Base-by-base conservation (phyloP, 768 basidiomycete genomes). In the Cyclocybe aegerita region DNA sequence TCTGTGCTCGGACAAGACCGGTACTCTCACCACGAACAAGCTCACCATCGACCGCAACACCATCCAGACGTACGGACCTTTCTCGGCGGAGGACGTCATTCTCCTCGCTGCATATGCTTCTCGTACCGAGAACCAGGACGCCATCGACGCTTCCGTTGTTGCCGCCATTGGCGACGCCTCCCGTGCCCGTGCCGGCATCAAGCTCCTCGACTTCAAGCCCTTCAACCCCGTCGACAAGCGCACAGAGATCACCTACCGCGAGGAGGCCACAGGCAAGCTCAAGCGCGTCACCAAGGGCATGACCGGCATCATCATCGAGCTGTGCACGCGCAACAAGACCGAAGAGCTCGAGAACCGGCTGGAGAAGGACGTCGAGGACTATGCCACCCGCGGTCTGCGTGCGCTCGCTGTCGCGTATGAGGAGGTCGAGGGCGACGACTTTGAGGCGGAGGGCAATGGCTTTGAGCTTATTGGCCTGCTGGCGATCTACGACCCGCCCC, bases 271-370 rank as follows among this genome's bases (percentile, higher is more conserved):
- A n/a, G 96, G 96, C 71, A 92, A 89, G 70, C 82, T 98, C 60
- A 97, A 96, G 84, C 92, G 96, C 63, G 96, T 96, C 64, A 97
- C 96, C 67, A 98, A 98, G 87, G 96, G 96, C 69, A 98, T 98
- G 96, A 98, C 96, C 39, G 96, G 94, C 76, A 89, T 93, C 71
- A 93, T 98, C 77, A 94, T 97, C 65, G 93, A 96, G 50, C 88
- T 97, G 43, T 98, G 95, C 84, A 79, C 90, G 16, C 90, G 96
- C 67, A 95, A 97, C 88, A 98, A 98, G 84, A 90, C 91, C 36
- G 86, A 90, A 9, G 93, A 93, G 55, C 59, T 93, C 39, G 95
- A 98, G 81, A 84, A 90, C 74, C 81, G 77, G 60, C 87, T 98
- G 51, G 93, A 98, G 77, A 78, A 82, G 55, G 96, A 98, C 65